Conservation (phyloP, 805 yeast species). For the Lachancea sp. region DNA sequence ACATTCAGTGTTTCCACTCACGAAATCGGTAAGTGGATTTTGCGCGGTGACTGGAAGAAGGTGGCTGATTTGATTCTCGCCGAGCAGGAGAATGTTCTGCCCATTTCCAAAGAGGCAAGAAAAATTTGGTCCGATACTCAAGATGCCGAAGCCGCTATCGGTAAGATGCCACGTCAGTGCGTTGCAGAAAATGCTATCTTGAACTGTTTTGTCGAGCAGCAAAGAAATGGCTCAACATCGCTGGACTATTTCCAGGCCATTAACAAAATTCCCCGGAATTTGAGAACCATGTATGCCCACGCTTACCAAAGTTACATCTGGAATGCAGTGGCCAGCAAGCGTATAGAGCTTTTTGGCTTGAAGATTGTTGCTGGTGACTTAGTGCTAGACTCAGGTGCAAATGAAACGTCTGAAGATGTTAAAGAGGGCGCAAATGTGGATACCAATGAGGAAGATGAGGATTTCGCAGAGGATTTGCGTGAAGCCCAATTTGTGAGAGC, state of each 20-base stretch:
- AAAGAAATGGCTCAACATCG: slow-evolving; percentile 33
- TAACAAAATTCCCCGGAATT: slow-evolving; percentile 84
- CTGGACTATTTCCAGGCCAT: slow-evolving; percentile 66
- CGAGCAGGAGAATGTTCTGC: slow-evolving; percentile 78
- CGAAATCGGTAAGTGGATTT: slow-evolving; percentile 64
- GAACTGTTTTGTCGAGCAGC: slow-evolving; percentile 48
- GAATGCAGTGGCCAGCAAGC: slow-evolving; percentile 77
- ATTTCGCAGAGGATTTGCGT: slow-evolving; percentile 66
- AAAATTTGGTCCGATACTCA: slow-evolving; percentile 68
- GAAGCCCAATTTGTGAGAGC: slow-evolving; percentile 57
- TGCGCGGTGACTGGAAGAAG: slow-evolving; percentile 68
- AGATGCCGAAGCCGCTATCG: slow-evolving; percentile 59
- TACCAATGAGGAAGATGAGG: slow-evolving; percentile 43
- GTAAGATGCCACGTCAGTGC: slow-evolving; percentile 80
- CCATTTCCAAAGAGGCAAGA: slow-evolving; percentile 80
- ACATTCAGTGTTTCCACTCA: slow-evolving; percentile 93
- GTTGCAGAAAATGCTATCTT: slow-evolving; percentile 77
- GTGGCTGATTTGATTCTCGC: slow-evolving; percentile 76
- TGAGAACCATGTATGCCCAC: slow-evolving; percentile 92
- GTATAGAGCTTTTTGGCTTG: slow-evolving; percentile 66
- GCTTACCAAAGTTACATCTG: slow-evolving; percentile 96
- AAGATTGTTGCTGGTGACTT: slow-evolving; percentile 75
- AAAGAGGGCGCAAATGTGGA: slow-evolving; percentile 32
- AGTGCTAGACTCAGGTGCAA: slow-evolving; percentile 38
- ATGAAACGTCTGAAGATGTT: slow-evolving; percentile 9